Percentiles rank a stretch among this genome's conserved stretches.
Evolutionary conservation across 306 rosid genomes (phyloP).

Genomic region (Glycyrrhiza uralensis): DNA sequence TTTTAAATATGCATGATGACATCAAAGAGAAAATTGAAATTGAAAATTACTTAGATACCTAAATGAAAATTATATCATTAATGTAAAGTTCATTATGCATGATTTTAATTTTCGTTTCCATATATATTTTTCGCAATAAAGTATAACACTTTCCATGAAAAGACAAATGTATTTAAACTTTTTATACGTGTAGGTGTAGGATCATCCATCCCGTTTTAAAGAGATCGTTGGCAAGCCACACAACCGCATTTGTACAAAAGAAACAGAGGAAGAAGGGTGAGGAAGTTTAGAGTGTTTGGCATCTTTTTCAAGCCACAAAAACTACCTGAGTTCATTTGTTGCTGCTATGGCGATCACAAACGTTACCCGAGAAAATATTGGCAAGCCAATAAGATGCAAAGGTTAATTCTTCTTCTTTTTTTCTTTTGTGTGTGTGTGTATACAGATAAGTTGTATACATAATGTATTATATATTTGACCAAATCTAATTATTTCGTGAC

Average conservation of each 20-base stretch:
- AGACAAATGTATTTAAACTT: too few species aligned
- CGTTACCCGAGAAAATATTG: background rate
- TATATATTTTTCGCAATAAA: too few species aligned
- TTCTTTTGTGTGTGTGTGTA: too few species aligned
- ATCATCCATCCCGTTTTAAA: background rate
- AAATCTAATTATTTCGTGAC: background rate
- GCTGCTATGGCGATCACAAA: slow-evolving; percentile 25
- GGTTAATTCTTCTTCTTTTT: slow-evolving; percentile 29
- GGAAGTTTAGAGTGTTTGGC: background rate
- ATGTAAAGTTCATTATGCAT: too few species aligned
- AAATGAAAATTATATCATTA: too few species aligned
- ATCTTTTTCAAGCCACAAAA: background rate
- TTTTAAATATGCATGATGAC: too few species aligned
- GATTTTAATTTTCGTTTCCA: too few species aligned
- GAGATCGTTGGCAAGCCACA: background rate
- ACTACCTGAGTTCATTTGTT: background rate
- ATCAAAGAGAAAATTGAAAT: too few species aligned
- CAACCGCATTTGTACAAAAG: background rate
- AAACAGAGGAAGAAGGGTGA: background rate
- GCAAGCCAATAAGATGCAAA: slow-evolving; percentile 51
- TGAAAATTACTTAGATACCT: too few species aligned
- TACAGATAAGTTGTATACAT: too few species aligned
- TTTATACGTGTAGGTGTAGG: too few species aligned
- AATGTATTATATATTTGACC: background rate
- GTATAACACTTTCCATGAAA: too few species aligned